Conservation (phyloP, 2,329 filamentous ascomycete species). For the Penicillium sp. region DNA sequence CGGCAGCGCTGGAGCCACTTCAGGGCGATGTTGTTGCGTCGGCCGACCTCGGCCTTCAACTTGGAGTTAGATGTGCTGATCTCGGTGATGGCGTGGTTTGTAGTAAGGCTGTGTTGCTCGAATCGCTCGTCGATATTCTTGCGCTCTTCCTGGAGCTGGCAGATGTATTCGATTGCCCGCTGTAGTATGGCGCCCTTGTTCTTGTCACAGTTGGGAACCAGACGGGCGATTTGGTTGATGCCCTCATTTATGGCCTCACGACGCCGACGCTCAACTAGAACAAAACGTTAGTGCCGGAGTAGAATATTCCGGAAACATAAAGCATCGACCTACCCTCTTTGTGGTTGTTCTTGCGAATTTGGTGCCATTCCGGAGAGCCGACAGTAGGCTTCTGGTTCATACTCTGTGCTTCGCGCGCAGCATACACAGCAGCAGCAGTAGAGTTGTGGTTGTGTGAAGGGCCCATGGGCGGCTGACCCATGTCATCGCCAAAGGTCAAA, state of each 20-base stretch:
- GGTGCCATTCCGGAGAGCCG: constrained; percentile 98
- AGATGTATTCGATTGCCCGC: constrained; percentile 90
- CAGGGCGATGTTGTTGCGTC: constrained; percentile 69
- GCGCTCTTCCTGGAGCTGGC: constrained; percentile 63
- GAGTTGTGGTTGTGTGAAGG: constrained; percentile 47
- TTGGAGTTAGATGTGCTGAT: constrained; percentile 93
- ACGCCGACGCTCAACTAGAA: constrained; percentile 84
- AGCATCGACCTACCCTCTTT: constrained; percentile 76
- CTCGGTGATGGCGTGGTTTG: constrained; percentile 63
- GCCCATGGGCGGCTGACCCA: constrained; percentile 39
- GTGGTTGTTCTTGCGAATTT: constrained; percentile 94
- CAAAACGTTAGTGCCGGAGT: neutral
- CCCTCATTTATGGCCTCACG: constrained; percentile 98
- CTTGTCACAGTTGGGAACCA: constrained; percentile 96
- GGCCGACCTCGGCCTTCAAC: constrained; percentile 86
- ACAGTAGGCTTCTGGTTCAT: constrained; percentile 74
- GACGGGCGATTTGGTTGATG: constrained; percentile 96
- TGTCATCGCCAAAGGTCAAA: constrained; percentile 41
- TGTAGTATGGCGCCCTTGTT: constrained; percentile 97
- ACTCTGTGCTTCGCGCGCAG: constrained; percentile 52
- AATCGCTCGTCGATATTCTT: constrained; percentile 43
- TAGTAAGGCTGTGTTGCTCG: constrained; percentile 46
- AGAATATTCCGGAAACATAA: neutral
- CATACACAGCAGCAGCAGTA: constrained; percentile 60
- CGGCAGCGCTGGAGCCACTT: constrained; percentile 51